phyloP scores from a whole-genome alignment of 345 rosid genomes.

The Dimocarpus longan region DNA sequence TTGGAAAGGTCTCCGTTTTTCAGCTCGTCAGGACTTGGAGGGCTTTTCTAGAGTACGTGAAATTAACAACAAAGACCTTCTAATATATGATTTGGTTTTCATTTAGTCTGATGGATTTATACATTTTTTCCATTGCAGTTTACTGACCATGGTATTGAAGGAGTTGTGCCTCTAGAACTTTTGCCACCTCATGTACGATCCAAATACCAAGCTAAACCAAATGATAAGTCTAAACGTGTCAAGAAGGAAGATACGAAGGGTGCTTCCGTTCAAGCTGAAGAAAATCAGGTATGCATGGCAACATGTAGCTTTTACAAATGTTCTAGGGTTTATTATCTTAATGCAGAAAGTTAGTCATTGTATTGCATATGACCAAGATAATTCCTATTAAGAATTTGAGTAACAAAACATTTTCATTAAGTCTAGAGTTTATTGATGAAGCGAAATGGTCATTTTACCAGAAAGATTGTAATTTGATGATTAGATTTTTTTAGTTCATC shows the following conservation, averaged over 20 bases:
- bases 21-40: conserved; percentile 97
- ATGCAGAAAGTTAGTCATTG: no score
- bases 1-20: conserved; percentile 94
- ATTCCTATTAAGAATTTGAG: background rate
- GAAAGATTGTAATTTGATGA: background rate
- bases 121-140: conserved; percentile 55
- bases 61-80: background rate
- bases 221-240: conserved; percentile 83
- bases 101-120: conserved; percentile 7
- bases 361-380: background rate
- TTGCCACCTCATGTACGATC: conserved; percentile 75
- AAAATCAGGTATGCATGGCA: conserved; percentile 52
- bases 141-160: conserved; percentile 91
- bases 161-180: conserved; percentile 92
- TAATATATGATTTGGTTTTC: background rate
- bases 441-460: background rate
- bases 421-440: background rate
- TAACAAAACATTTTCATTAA: background rate
- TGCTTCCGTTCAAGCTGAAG: conserved; percentile 57
- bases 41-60: conserved; percentile 85
- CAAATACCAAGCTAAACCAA: conserved; percentile 86
- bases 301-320: conserved; percentile 8
- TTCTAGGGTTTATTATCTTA: background rate
- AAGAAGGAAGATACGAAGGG: conserved; percentile 81
- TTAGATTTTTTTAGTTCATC: background rate